Percentiles rank a stretch among this genome's conserved stretches.
phyloP scores from a whole-genome alignment of 2,329 filamentous ascomycete species.

The Alternaria gaisen region DNA sequence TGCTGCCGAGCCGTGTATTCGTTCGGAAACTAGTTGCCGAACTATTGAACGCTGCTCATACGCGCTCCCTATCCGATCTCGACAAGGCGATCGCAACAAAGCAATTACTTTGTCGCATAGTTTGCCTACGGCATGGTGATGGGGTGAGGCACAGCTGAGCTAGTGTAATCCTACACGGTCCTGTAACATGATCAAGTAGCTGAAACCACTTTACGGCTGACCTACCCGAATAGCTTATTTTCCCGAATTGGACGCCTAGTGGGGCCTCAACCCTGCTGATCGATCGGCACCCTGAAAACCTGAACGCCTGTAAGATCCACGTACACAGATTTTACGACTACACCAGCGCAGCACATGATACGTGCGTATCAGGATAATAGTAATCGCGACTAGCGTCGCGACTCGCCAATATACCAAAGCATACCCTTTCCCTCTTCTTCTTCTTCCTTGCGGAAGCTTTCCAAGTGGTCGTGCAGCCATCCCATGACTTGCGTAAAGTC shows the following conservation, averaged over 20 bases:
- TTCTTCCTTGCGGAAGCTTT: constrained; percentile 37
- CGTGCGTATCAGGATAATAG: constrained; percentile 5
- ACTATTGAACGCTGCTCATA: constrained; percentile 13
- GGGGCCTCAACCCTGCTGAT: constrained; percentile 11
- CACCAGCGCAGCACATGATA: constrained; percentile 6
- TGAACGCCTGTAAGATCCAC: constrained; percentile 19
- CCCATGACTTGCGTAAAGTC: constrained; percentile 41
- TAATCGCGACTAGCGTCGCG: neutral
- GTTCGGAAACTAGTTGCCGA: constrained; percentile 17
- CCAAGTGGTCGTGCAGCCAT: constrained; percentile 42
- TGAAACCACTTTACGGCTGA: constrained; percentile 26
- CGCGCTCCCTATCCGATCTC: constrained; percentile 6
- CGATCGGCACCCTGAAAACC: constrained; percentile 12
- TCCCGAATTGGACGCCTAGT: constrained; percentile 14
- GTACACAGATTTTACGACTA: constrained; percentile 18
- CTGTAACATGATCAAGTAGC: constrained; percentile 25
- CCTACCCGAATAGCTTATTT: constrained; percentile 21
- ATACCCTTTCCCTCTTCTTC: constrained; percentile 40
- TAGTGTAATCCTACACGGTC: constrained; percentile 27
- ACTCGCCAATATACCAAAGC: constrained; percentile 40
- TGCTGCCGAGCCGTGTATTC: constrained; percentile 20
- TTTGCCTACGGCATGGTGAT: neutral
- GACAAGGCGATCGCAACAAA: constrained; percentile 9
- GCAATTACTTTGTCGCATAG: constrained; percentile 1
- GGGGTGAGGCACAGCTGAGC: constrained; percentile 11